These are phyloP conservation scores for Exophiala sp. DNA, from an alignment of 2,329 filamentous ascomycete genomes.

Conservation along the genomic window DNA sequence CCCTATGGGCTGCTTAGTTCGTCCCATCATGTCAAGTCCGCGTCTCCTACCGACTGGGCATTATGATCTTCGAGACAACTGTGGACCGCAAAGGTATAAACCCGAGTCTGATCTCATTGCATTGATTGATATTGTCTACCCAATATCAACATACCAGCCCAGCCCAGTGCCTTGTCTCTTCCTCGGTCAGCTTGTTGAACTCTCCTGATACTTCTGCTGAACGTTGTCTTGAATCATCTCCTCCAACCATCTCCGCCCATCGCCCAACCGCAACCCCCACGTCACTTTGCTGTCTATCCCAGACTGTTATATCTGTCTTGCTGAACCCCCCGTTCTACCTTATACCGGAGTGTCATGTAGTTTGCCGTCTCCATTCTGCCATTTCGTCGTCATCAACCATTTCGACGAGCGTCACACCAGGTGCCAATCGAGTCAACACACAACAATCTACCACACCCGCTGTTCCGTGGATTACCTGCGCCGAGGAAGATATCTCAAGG, in stretches of 20 bases:
- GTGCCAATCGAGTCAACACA: too few relatives aligned
- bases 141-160: constrained; percentile 1
- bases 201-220: background rate
- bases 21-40: constrained; percentile 13
- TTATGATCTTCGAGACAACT: background rate
- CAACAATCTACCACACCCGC: too few relatives aligned
- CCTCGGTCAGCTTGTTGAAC: constrained; percentile 3
- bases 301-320: background rate
- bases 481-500: background rate
- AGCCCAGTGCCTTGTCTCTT: background rate
- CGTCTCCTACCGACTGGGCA: constrained; percentile 11
- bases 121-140: constrained; percentile 8
- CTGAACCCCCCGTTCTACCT: constrained; percentile 1
- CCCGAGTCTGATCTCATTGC: constrained; percentile 14
- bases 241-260: constrained; percentile 2
- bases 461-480: background rate
- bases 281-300: background rate
- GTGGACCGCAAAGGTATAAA: constrained; percentile 18
- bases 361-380: constrained; percentile 1
- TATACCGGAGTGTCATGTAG: constrained; percentile 10
- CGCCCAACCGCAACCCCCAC: constrained; percentile 4
- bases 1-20: constrained; percentile 7
- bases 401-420: too few relatives aligned
- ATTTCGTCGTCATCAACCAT: too few relatives aligned
- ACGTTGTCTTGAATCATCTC: background rate